A percentile compares a stretch with the other conserved stretches of the same genome.
Conservation (phyloP, 495 filamentous ascomycete species). For the Cercophora newfieldiana region DNA sequence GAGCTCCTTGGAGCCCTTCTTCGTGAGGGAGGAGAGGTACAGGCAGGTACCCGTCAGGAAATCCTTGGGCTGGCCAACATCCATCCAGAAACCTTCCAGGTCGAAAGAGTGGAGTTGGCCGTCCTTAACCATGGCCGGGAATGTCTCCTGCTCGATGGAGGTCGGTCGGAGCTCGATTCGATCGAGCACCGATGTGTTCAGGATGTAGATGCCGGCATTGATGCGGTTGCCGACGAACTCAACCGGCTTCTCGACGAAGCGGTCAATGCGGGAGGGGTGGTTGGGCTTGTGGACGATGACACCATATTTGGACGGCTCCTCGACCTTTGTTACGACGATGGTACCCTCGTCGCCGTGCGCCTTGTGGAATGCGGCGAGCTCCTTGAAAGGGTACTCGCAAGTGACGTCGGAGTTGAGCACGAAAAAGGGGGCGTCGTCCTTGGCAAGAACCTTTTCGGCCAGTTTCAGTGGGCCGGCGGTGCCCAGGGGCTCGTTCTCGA, state of each 20-base stretch:
- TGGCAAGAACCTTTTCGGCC: slow-evolving; percentile 88
- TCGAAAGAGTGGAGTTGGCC: slow-evolving; percentile 96
- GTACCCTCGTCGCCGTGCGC: slow-evolving; percentile 92
- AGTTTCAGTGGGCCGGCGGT: slow-evolving; percentile 96
- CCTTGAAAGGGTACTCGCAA: slow-evolving; percentile 94
- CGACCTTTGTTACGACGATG: slow-evolving; percentile 98
- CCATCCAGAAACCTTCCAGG: slow-evolving; percentile 99
- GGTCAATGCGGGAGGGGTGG: slow-evolving; percentile 90
- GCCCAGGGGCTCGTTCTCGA: slow-evolving; percentile 93
- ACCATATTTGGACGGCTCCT: slow-evolving; percentile 99
- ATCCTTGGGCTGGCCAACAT: slow-evolving; percentile 98
- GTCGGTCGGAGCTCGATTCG: slow-evolving; percentile 97
- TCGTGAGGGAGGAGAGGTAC: slow-evolving; percentile 90
- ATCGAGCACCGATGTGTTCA: slow-evolving; percentile 86
- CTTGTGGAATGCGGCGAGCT: slow-evolving; percentile 90
- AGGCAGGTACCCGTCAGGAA: slow-evolving; percentile 96
- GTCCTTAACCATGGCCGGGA: slow-evolving; percentile 90
- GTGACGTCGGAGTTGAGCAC: slow-evolving; percentile 99
- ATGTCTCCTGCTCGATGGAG: slow-evolving; percentile 99
- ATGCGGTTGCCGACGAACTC: slow-evolving; percentile 99
- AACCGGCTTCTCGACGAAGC: slow-evolving; percentile 99
- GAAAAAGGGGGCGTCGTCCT: slow-evolving; percentile 94
- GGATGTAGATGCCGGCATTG: slow-evolving; percentile 98
- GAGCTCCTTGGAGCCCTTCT: slow-evolving; percentile 87
- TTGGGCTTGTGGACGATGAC: slow-evolving; percentile 97